Evolutionary conservation across 495 filamentous ascomycete species (phyloP).

Genomic region (Parachaetomium inaequale): DNA sequence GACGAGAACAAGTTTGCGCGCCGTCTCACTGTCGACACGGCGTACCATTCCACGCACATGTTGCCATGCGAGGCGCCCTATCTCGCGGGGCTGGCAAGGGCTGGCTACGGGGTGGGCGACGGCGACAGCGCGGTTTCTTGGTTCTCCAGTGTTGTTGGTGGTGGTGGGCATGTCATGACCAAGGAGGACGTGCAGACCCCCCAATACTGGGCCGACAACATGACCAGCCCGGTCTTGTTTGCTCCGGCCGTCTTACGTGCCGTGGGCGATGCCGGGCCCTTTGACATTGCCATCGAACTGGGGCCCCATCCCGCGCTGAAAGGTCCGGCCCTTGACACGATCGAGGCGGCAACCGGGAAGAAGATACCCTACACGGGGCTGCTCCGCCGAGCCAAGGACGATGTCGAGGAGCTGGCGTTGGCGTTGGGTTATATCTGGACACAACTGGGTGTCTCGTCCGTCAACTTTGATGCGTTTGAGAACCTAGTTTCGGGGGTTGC

Average conservation of each 20-base stretch:
- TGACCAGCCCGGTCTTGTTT: neutral
- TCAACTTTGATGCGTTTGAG: neutral
- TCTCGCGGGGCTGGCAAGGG: no score
- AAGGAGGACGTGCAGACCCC: neutral
- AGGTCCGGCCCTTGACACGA: neutral
- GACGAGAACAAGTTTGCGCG: no score
- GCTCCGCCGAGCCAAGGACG: neutral
- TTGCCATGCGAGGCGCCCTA: no score
- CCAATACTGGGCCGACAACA: constrained; percentile 7
- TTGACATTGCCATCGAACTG: neutral
- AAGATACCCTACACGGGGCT: neutral
- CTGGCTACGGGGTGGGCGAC: no score
- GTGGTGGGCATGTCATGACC: neutral
- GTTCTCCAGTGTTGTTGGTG: no score
- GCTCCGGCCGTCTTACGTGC: neutral
- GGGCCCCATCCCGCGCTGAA: constrained; percentile 1
- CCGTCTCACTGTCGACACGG: no score
- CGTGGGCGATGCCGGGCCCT: neutral
- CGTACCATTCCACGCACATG: no score
- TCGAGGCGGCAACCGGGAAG: neutral
- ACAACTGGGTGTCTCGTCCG: constrained; percentile 10
- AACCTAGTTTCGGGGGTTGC: neutral
- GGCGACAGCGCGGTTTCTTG: no score
- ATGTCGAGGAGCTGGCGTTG: constrained; percentile 28
- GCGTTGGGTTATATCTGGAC: constrained; percentile 36